Evolutionary conservation across 805 yeast species (phyloP).

Genomic region (Wickerhamomyces bovis): DNA sequence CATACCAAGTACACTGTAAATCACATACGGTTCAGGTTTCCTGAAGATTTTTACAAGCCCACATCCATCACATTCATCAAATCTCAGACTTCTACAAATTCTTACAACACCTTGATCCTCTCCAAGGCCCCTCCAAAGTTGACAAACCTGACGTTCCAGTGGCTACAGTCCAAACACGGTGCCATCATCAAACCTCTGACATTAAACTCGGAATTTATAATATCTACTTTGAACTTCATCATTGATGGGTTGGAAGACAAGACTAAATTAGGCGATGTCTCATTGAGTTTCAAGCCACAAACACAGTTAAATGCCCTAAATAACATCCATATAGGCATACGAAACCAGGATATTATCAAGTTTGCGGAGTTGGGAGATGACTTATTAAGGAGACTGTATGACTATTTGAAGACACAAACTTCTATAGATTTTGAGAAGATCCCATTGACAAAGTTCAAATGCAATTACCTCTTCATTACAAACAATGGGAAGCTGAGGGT

Average conservation of each 20-base stretch:
- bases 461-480: constrained; percentile 16
- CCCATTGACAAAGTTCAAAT: constrained; percentile 12
- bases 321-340: constrained; percentile 23
- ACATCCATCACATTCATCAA: constrained; percentile 16
- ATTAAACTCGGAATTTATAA: constrained; percentile 21
- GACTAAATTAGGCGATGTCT: constrained; percentile 23
- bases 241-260: constrained; percentile 13
- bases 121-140: constrained; percentile 12
- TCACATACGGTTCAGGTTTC: constrained; percentile 9
- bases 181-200: constrained; percentile 19
- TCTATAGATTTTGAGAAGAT: constrained; percentile 25
- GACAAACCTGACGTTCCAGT: constrained; percentile 19
- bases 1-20: not conserved
- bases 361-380: constrained; percentile 10
- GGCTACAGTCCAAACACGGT: constrained; percentile 26
- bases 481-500: constrained; percentile 19
- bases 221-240: constrained; percentile 22
- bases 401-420: constrained; percentile 22
- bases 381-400: constrained; percentile 14
- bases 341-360: constrained; percentile 19
- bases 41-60: constrained; percentile 14
- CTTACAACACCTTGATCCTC: constrained; percentile 11
- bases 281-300: constrained; percentile 19
- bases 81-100: not conserved
- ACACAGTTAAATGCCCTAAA: constrained; percentile 21